Conservation (phyloP, 1,284 basidiomycete genomes). For the Waitea zeae region DNA sequence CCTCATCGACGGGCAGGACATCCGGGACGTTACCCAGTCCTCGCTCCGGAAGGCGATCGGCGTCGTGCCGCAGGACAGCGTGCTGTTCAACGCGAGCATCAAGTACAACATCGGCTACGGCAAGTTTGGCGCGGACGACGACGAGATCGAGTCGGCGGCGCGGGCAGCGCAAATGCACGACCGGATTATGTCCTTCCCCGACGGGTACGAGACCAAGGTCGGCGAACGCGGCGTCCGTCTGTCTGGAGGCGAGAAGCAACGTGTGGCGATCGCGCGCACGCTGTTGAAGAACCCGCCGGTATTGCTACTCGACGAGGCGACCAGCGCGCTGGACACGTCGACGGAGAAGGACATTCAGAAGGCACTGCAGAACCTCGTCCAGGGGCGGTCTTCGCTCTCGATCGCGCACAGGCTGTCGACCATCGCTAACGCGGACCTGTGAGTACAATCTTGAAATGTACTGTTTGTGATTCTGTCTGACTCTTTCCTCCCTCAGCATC, state of each 20-base stretch:
- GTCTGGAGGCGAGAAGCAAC: conserved; percentile 70
- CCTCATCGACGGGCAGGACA: conserved; percentile 71
- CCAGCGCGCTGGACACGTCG: conserved; percentile 65
- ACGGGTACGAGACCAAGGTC: conserved; percentile 65
- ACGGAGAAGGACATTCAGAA: conserved; percentile 79
- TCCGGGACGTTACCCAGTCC: conserved; percentile 69
- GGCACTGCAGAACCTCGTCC: conserved; percentile 54
- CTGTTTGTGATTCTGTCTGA: conserved; percentile 1
- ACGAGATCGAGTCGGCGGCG: conserved; percentile 59
- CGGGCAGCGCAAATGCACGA: conserved; percentile 73
- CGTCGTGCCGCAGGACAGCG: conserved; percentile 67
- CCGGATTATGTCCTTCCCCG: conserved; percentile 61
- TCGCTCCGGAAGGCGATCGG: conserved; percentile 69
- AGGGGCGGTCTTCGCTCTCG: conserved; percentile 58
- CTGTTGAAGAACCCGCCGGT: conserved; percentile 77
- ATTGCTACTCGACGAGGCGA: conserved; percentile 71
- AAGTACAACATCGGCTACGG: conserved; percentile 63
- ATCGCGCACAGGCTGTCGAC: conserved; percentile 69
- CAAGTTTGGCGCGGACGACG: conserved; percentile 44
- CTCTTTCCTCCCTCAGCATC: conserved; percentile 30
- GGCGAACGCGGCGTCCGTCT: conserved; percentile 74
- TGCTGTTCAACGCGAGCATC: conserved; percentile 75
- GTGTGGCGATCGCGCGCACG: conserved; percentile 76
- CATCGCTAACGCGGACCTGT: conserved; percentile 62
- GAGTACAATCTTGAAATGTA: conserved; percentile 14